Conservation (phyloP, 768 basidiomycete genomes). For the Russula griseocarnosa region DNA sequence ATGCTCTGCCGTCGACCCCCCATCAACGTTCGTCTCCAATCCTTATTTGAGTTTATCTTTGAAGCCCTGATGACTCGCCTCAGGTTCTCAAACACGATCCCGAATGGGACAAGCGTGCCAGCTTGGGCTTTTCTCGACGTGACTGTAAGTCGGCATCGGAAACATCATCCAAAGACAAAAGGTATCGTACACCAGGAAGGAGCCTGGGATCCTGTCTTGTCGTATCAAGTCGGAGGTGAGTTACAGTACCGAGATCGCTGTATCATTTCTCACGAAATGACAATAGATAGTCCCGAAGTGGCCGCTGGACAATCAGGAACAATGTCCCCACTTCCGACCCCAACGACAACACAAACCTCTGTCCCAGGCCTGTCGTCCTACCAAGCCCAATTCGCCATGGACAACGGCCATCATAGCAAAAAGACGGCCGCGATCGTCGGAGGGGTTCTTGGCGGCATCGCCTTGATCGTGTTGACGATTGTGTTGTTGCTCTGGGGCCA, state of each 20-base stretch:
- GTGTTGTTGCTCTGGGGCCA: constrained; percentile 6
- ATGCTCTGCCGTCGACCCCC: constrained; percentile 3
- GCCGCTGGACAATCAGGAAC: background rate
- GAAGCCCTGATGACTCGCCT: background rate
- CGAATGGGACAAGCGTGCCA: constrained; percentile 3
- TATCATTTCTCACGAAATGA: background rate
- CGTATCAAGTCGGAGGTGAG: constrained; percentile 15
- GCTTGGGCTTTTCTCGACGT: constrained; percentile 19
- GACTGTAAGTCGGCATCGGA: constrained; percentile 5
- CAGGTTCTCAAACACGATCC: constrained; percentile 14
- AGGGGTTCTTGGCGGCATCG: constrained; percentile 5
- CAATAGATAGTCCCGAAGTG: background rate
- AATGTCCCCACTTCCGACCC: background rate
- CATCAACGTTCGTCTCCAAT: constrained; percentile 4
- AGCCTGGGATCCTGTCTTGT: constrained; percentile 9
- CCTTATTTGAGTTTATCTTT: background rate
- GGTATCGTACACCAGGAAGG: background rate
- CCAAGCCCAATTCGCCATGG: background rate
- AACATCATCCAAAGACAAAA: background rate
- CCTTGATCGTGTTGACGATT: background rate
- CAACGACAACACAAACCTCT: constrained; percentile 5
- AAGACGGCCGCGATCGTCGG: background rate
- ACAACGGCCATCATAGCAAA: background rate
- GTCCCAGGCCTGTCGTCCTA: constrained; percentile 5
- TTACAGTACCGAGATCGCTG: background rate